These are phyloP conservation scores for Juglanconis juglandina DNA, from an alignment of 2,329 filamentous ascomycete species.

Conservation along the genomic window DNA sequence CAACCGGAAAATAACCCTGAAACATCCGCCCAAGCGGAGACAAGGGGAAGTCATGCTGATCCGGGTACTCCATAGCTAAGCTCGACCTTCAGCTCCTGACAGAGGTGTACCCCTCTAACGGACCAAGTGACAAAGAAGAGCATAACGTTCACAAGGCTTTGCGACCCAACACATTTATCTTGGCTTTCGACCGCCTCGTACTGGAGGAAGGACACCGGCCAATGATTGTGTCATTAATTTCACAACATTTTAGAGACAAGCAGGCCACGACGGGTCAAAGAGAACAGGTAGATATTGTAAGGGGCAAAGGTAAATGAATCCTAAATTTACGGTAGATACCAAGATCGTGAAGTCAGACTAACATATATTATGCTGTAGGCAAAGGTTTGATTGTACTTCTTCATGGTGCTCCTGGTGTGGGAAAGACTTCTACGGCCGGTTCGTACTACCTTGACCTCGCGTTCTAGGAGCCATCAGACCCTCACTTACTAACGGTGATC, in stretches of 20 bases:
- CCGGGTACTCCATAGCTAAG: too few species aligned
- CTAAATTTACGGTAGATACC: not conserved
- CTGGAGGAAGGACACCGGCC: conserved; percentile 23
- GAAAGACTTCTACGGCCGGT: conserved; percentile 32
- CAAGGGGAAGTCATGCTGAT: too few species aligned
- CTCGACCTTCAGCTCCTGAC: too few species aligned
- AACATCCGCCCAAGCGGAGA: too few species aligned
- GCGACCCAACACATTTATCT: too few species aligned
- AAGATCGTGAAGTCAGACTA: not conserved
- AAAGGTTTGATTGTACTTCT: conserved; percentile 32
- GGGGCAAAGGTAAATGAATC: conserved; percentile 29
- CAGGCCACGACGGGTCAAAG: conserved; percentile 3
- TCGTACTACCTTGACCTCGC: not conserved
- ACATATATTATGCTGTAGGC: conserved; percentile 11
- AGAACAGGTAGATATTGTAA: conserved; percentile 28
- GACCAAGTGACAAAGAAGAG: too few species aligned
- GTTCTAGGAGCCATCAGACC: too few species aligned
- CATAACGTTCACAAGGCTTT: too few species aligned
- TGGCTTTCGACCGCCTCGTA: conserved; percentile 27
- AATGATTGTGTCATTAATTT: conserved; percentile 29
- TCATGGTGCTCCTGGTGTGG: conserved; percentile 30
- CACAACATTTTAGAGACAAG: conserved; percentile 31
- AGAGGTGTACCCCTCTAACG: too few species aligned
- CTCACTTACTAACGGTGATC: not conserved
- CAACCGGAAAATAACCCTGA: too few species aligned